Evolutionary conservation across 2,329 filamentous ascomycete species (phyloP).

Genomic region (Aspergillus phoenicis): DNA sequence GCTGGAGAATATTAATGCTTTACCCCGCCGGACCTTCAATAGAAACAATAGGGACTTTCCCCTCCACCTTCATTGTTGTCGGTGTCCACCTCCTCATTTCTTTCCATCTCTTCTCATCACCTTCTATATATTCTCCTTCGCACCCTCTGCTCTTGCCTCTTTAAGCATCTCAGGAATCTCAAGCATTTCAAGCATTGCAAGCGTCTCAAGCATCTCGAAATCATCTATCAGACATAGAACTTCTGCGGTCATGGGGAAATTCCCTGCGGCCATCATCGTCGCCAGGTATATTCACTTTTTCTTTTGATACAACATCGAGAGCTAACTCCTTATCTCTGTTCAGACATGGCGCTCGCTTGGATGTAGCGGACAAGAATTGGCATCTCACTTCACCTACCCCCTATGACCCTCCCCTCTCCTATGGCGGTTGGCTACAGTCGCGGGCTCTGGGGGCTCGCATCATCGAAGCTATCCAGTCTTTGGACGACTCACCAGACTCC

Average conservation of each 20-base stretch:
- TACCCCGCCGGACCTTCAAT: neutral
- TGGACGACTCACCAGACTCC: constrained; percentile 36
- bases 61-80: neutral
- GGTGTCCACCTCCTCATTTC: neutral
- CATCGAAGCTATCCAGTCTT: constrained; percentile 64
- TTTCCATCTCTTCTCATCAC: neutral
- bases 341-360: constrained; percentile 91
- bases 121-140: neutral
- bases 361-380: constrained; percentile 94
- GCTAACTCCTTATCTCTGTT: constrained; percentile 40
- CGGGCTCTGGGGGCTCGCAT: constrained; percentile 81
- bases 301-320: neutral
- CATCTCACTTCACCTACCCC: constrained; percentile 89
- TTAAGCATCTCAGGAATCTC: too few species aligned
- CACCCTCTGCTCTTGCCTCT: neutral
- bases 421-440: constrained; percentile 89
- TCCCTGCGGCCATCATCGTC: constrained; percentile 47
- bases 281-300: constrained; percentile 37
- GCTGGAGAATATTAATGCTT: neutral
- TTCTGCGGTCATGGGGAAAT: constrained; percentile 36
- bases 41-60: constrained; percentile 1
- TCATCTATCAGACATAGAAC: neutral
- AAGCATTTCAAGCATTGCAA: too few species aligned
- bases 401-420: constrained; percentile 93
- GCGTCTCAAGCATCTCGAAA: too few species aligned